A percentile compares a stretch with the other conserved stretches of the same genome.
Conservation (phyloP, 768 basidiomycete species). For the Mycena vulgaris region DNA sequence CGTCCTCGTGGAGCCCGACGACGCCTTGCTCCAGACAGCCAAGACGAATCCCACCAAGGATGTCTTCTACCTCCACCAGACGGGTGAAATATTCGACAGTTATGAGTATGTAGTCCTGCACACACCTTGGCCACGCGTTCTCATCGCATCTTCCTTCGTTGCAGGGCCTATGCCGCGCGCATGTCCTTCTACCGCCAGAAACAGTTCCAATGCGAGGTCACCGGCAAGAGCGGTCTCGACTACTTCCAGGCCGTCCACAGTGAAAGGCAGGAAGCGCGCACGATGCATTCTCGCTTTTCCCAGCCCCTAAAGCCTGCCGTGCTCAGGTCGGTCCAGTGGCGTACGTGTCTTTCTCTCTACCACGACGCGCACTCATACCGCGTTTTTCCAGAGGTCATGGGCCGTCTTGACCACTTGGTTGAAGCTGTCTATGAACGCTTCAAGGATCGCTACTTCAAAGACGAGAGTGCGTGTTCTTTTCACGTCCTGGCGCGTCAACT, state of each 20-base stretch:
- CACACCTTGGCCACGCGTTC: constrained; percentile 44
- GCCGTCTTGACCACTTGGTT: constrained; percentile 94
- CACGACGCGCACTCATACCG: constrained; percentile 37
- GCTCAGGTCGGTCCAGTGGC: constrained; percentile 95
- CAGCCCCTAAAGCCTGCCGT: constrained; percentile 93
- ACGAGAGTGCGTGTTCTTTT: constrained; percentile 79
- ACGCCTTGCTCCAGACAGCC: constrained; percentile 75
- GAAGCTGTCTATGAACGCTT: constrained; percentile 97
- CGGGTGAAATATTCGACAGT: constrained; percentile 97
- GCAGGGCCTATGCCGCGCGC: constrained; percentile 86
- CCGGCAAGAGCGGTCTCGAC: constrained; percentile 93
- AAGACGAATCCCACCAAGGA: constrained; percentile 77
- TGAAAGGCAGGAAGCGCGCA: constrained; percentile 90
- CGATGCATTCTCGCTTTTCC: constrained; percentile 93
- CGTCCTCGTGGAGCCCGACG: constrained; percentile 87
- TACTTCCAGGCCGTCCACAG: constrained; percentile 96
- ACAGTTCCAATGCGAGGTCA: constrained; percentile 98
- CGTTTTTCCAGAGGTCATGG: constrained; percentile 86
- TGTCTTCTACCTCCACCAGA: constrained; percentile 94
- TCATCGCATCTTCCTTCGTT: constrained; percentile 40
- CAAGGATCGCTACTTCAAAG: constrained; percentile 94
- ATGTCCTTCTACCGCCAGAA: constrained; percentile 96
- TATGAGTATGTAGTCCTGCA: constrained; percentile 83
- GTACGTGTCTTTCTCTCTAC: constrained; percentile 67
- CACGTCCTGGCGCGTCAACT: constrained; percentile 20